These are phyloP conservation scores for Oropetium thomaeum DNA, from an alignment of 176 grass and related monocot genomes.

Conservation along the genomic window DNA sequence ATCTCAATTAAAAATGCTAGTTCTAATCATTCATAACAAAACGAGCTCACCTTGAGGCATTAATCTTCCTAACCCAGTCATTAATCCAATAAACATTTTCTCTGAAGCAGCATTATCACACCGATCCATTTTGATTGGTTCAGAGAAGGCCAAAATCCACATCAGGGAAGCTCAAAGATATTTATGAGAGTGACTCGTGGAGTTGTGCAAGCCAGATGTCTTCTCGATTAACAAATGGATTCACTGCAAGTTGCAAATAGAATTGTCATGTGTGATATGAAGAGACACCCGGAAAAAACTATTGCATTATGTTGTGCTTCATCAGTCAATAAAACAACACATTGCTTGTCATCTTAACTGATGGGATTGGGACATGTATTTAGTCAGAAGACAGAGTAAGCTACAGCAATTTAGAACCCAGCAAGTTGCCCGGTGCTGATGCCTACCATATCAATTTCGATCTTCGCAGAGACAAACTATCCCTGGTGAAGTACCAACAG, in stretches of 20 bases:
- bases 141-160: slow-evolving; percentile 24
- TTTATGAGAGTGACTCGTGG: slow-evolving; percentile 37
- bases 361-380: slow-evolving; percentile 37
- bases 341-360: slow-evolving; percentile 24
- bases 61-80: background rate
- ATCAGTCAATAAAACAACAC: slow-evolving; percentile 39
- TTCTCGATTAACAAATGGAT: slow-evolving; percentile 30
- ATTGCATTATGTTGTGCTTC: slow-evolving; percentile 15
- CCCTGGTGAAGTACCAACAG: slow-evolving; percentile 36
- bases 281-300: slow-evolving; percentile 37
- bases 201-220: slow-evolving; percentile 29
- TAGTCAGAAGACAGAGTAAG: slow-evolving; percentile 49
- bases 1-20: background rate
- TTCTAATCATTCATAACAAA: background rate
- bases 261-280: slow-evolving; percentile 34
- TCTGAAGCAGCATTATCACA: background rate
- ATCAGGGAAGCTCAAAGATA: slow-evolving; percentile 30
- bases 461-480: slow-evolving; percentile 26
- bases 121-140: slow-evolving; percentile 18
- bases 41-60: background rate
- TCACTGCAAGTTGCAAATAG: slow-evolving; percentile 47
- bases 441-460: slow-evolving; percentile 36
- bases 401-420: slow-evolving; percentile 35
- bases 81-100: slow-evolving; percentile 11
- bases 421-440: slow-evolving; percentile 49